Conservation (phyloP, 495 filamentous ascomycete species). For the Penicillium bialowiezense region DNA sequence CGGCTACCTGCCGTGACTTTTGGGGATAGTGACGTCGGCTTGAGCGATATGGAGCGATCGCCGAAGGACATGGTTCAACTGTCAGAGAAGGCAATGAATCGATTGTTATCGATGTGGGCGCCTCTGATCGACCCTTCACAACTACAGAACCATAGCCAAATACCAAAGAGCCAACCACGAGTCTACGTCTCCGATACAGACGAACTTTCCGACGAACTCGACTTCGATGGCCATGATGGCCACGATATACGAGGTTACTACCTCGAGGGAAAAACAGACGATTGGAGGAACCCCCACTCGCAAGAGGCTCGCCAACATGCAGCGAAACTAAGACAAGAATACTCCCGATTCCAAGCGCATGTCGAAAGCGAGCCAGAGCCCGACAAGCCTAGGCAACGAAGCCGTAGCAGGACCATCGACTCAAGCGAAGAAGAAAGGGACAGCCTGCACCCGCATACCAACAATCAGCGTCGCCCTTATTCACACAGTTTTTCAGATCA, state of each 20-base stretch:
- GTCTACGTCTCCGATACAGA: constrained; percentile 23
- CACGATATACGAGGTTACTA: constrained; percentile 30
- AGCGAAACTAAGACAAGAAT: constrained; percentile 22
- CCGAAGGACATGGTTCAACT: constrained; percentile 41
- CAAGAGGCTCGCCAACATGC: constrained; percentile 28
- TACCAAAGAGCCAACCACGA: constrained; percentile 2
- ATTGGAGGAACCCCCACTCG: constrained; percentile 35
- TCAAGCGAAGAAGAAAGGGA: constrained; percentile 23
- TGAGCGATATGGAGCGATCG: constrained; percentile 33
- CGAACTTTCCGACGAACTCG: constrained; percentile 22
- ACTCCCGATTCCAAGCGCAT: constrained; percentile 34
- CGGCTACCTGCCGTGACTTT: constrained; percentile 28
- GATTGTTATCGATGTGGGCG: constrained; percentile 36
- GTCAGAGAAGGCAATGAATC: constrained; percentile 35
- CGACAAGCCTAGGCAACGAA: constrained; percentile 8
- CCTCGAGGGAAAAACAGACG: constrained; percentile 32
- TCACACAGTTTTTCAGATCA: constrained; percentile 11
- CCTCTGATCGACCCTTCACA: constrained; percentile 9
- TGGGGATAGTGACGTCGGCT: constrained; percentile 30
- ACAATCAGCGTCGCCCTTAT: constrained; percentile 13
- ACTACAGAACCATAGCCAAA: constrained; percentile 6
- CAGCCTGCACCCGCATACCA: constrained; percentile 8
- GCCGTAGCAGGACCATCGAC: constrained; percentile 3
- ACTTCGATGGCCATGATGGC: constrained; percentile 24
- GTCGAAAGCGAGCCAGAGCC: constrained; percentile 42